A percentile compares a stretch with the other conserved stretches of the same genome.
These are phyloP conservation scores for Proliferodiscus dingleyae DNA, from an alignment of 2,329 filamentous ascomycete species.

Conservation along the genomic window DNA sequence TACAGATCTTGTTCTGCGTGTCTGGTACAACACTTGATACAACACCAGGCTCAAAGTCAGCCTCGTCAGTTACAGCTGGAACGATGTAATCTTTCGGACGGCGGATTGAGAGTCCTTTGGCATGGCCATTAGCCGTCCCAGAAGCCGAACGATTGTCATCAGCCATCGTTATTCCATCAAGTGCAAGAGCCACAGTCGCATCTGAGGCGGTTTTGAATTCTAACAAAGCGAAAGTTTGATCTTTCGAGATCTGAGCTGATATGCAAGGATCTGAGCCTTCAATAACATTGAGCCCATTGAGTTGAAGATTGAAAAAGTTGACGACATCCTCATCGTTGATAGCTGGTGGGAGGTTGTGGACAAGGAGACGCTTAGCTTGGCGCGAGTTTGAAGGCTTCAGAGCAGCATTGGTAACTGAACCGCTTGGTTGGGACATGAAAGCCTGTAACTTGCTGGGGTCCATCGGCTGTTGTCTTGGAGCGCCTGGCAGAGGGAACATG, in stretches of 20 bases:
- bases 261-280: conserved; percentile 79
- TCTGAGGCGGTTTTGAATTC: conserved; percentile 88
- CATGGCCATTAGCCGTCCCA: conserved; percentile 46
- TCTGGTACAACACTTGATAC: conserved; percentile 81
- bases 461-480: conserved; percentile 90
- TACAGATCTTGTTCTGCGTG: conserved; percentile 90
- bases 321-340: conserved; percentile 72
- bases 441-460: conserved; percentile 90
- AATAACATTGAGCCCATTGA: conserved; percentile 94
- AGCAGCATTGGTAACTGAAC: conserved; percentile 61
- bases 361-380: conserved; percentile 87
- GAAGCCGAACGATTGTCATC: conserved; percentile 56
- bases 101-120: conserved; percentile 65
- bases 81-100: conserved; percentile 97
- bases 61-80: conserved; percentile 69
- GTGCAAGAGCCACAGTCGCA: conserved; percentile 82
- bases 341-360: conserved; percentile 71
- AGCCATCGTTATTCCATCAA: conserved; percentile 88
- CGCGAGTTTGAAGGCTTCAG: conserved; percentile 90
- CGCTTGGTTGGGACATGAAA: conserved; percentile 86
- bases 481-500: conserved; percentile 97
- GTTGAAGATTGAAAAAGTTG: conserved; percentile 90
- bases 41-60: conserved; percentile 68
- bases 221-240: conserved; percentile 75
- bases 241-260: conserved; percentile 74